A percentile compares a stretch with the other conserved stretches of the same genome.
Evolutionary conservation across 306 rosid species (phyloP).

Genomic region (Alnus glutinosa): DNA sequence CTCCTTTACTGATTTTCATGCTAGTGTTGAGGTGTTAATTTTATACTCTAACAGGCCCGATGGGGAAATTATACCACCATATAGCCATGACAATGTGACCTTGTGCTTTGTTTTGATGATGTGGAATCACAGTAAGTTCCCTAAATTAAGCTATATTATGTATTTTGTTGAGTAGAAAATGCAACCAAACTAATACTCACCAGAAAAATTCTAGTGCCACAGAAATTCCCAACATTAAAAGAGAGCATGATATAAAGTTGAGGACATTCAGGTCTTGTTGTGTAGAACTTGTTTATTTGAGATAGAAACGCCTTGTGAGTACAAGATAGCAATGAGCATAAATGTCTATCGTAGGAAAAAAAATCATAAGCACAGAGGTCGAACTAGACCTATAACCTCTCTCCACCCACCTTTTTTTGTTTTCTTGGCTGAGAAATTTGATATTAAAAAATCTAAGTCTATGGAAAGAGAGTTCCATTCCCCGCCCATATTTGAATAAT

Average conservation of each 20-base stretch:
- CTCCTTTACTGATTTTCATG: too few species aligned
- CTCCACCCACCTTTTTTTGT: neutral
- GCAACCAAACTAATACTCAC: neutral
- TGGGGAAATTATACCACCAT: neutral
- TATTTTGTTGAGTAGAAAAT: neutral
- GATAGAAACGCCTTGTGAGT: neutral
- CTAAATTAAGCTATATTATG: neutral
- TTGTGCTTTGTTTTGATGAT: neutral
- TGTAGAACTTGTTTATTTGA: neutral
- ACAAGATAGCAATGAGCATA: neutral
- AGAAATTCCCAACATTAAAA: neutral
- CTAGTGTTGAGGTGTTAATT: too few species aligned
- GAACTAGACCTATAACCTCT: neutral
- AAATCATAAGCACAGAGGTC: neutral
- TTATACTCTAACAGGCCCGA: too few species aligned
- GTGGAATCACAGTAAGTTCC: neutral
- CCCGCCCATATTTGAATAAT: too few species aligned
- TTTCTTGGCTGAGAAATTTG: neutral
- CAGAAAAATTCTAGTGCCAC: neutral
- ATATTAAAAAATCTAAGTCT: neutral
- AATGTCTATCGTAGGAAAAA: neutral
- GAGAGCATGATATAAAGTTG: neutral
- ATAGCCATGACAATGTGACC: neutral
- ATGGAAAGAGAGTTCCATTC: too few species aligned
- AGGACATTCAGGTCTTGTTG: neutral